Evolutionary conservation across 2,329 filamentous ascomycete genomes (phyloP).

Genomic region (Aspergillaceae sp.): DNA sequence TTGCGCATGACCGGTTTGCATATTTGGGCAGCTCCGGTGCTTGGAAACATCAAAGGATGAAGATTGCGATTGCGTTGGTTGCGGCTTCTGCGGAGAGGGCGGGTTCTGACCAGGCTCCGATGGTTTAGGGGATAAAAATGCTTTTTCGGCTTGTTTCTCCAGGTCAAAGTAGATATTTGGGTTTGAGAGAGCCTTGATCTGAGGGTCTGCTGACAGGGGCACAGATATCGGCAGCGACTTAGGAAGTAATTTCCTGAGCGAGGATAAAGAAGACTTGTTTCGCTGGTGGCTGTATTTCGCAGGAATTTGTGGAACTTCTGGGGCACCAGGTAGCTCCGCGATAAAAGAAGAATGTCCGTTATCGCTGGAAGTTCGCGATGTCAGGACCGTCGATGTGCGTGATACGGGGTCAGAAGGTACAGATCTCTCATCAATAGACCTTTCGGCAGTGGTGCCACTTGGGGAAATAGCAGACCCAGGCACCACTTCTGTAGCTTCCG

Average conservation of each 20-base stretch:
- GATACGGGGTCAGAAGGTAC: constrained; percentile 13
- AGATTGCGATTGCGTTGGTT: neutral
- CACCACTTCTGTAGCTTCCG: constrained; percentile 21
- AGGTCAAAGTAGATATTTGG: constrained; percentile 18
- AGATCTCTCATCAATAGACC: no score
- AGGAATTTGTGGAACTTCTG: constrained; percentile 15
- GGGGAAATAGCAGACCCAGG: constrained; percentile 21
- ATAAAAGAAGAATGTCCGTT: constrained; percentile 8
- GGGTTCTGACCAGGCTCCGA: neutral
- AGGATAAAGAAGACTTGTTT: constrained; percentile 28
- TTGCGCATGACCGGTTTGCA: neutral
- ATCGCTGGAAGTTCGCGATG: constrained; percentile 14
- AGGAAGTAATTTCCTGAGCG: constrained; percentile 25
- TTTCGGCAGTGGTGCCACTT: constrained; percentile 7
- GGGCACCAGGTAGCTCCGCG: constrained; percentile 14
- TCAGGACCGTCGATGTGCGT: constrained; percentile 22
- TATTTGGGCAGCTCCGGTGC: neutral
- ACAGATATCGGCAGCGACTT: constrained; percentile 21
- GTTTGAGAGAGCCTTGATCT: constrained; percentile 28
- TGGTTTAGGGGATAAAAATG: neutral
- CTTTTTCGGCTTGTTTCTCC: constrained; percentile 18
- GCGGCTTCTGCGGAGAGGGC: neutral
- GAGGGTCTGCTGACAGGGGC: constrained; percentile 28
- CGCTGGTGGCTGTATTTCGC: constrained; percentile 16
- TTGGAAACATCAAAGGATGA: neutral